A percentile compares a stretch with the other conserved stretches of the same genome.
Evolutionary conservation across 352 stramenopile genomes (phyloP).

Genomic region (Phytopythium montanum): DNA sequence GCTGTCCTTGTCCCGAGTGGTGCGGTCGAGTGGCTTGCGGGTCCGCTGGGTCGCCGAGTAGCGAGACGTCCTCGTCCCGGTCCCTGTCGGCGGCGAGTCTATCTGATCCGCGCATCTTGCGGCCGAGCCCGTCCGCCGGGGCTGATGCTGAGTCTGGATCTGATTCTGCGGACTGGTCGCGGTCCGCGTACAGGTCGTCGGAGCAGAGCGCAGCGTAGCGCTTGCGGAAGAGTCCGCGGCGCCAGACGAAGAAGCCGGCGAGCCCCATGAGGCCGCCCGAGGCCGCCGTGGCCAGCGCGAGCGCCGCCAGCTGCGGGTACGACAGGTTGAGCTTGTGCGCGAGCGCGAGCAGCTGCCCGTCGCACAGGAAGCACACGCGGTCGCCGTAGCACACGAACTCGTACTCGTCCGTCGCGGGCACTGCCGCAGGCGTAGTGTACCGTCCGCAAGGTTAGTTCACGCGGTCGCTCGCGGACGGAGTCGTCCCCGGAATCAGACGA

Average conservation of each 20-base stretch:
- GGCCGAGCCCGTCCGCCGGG: constrained; percentile 3
- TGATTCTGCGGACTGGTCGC: background rate
- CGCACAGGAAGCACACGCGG: constrained; percentile 64
- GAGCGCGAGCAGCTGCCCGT: constrained; percentile 65
- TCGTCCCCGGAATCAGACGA: too few species aligned
- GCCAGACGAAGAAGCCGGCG: constrained; percentile 67
- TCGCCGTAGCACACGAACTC: constrained; percentile 80
- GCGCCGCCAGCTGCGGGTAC: constrained; percentile 65
- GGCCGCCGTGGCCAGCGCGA: constrained; percentile 44
- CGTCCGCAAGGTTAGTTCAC: background rate
- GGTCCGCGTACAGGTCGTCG: constrained; percentile 41
- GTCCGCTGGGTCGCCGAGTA: background rate
- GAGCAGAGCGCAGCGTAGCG: constrained; percentile 69
- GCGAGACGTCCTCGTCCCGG: constrained; percentile 1
- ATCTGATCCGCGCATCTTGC: constrained; percentile 1
- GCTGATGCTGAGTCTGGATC: too few species aligned
- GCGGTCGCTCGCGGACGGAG: too few species aligned
- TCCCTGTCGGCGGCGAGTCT: background rate
- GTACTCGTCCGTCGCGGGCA: constrained; percentile 17
- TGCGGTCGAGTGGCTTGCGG: constrained; percentile 7
- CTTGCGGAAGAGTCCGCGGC: constrained; percentile 65
- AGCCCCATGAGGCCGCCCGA: constrained; percentile 60
- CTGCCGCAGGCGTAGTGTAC: background rate
- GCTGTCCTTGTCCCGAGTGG: constrained; percentile 8
- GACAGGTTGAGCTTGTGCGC: constrained; percentile 75